A percentile compares a stretch with the other conserved stretches of the same genome.
These are phyloP conservation scores for Apophysomyces trapeziformis DNA, from an alignment of 371 early-diverging fungal species.

Conservation along the genomic window DNA sequence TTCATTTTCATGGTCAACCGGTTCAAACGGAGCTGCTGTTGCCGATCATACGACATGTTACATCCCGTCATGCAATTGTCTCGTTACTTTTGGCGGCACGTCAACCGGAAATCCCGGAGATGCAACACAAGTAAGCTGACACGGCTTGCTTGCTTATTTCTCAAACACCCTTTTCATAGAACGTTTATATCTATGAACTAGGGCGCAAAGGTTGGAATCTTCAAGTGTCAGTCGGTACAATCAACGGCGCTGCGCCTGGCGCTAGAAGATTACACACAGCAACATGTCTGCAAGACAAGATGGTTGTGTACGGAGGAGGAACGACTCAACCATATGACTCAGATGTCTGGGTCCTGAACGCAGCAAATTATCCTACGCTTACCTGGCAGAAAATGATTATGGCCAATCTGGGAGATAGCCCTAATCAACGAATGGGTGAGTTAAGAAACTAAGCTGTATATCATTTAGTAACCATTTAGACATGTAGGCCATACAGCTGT, in stretches of 20 bases:
- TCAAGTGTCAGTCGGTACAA: constrained; percentile 28
- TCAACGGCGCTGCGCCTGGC: constrained; percentile 33
- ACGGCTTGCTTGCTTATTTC: constrained; percentile 1
- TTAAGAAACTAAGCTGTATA: background rate
- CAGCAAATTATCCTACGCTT: constrained; percentile 37
- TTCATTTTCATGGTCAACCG: constrained; percentile 43
- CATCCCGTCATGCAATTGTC: constrained; percentile 40
- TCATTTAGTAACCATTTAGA: background rate
- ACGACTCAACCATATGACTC: constrained; percentile 43
- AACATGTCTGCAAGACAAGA: constrained; percentile 44
- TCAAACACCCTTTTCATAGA: constrained; percentile 6
- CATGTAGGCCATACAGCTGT: constrained; percentile 17
- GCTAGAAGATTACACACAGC: constrained; percentile 50
- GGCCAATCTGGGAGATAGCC: constrained; percentile 31
- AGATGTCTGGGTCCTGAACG: constrained; percentile 52
- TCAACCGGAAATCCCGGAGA: constrained; percentile 45
- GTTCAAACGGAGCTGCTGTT: constrained; percentile 46
- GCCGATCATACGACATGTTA: constrained; percentile 52
- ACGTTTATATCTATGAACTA: constrained; percentile 42
- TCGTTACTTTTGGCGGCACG: constrained; percentile 56
- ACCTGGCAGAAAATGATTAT: constrained; percentile 32
- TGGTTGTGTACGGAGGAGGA: constrained; percentile 55
- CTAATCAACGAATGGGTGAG: constrained; percentile 50
- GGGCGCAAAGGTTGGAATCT: constrained; percentile 39
- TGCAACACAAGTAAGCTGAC: constrained; percentile 32